Evolutionary conservation across 2,329 filamentous ascomycete genomes (phyloP).

Genomic region (Sclerotinia subarctica): DNA sequence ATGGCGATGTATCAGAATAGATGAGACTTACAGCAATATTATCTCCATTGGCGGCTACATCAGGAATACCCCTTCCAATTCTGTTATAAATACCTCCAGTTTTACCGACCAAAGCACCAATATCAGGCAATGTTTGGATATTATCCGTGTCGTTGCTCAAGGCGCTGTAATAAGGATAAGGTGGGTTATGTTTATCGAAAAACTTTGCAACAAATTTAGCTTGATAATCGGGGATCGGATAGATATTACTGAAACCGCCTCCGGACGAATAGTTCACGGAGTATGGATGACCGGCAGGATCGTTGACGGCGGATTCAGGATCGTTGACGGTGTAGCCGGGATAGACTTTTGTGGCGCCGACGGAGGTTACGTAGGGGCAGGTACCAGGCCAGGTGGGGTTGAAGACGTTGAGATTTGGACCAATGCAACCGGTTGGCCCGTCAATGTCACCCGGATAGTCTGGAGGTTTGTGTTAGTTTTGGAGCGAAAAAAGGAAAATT

Average conservation of each 20-base stretch:
- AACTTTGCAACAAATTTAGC: conserved; percentile 42
- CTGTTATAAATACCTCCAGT: conserved; percentile 27
- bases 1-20: neutral
- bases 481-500: neutral
- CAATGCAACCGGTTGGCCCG: conserved; percentile 38
- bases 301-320: conserved; percentile 31
- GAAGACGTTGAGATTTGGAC: conserved; percentile 50
- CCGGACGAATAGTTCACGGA: conserved; percentile 40
- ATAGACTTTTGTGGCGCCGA: conserved; percentile 39
- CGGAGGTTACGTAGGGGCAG: conserved; percentile 45
- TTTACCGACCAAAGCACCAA: conserved; percentile 23
- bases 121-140: conserved; percentile 24
- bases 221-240: conserved; percentile 46
- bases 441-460: conserved; percentile 25
- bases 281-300: conserved; percentile 24
- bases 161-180: conserved; percentile 27
- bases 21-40: conserved; percentile 33
- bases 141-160: conserved; percentile 25
- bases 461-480: conserved; percentile 12
- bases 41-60: conserved; percentile 40
- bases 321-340: conserved; percentile 41
- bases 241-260: conserved; percentile 49
- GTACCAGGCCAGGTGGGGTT: conserved; percentile 43
- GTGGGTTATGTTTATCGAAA: conserved; percentile 37
- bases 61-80: conserved; percentile 41